Percentiles rank a stretch among this genome's conserved stretches.
Evolutionary conservation across 2,329 filamentous ascomycete genomes (phyloP).

Genomic region (Fusarium foetens): DNA sequence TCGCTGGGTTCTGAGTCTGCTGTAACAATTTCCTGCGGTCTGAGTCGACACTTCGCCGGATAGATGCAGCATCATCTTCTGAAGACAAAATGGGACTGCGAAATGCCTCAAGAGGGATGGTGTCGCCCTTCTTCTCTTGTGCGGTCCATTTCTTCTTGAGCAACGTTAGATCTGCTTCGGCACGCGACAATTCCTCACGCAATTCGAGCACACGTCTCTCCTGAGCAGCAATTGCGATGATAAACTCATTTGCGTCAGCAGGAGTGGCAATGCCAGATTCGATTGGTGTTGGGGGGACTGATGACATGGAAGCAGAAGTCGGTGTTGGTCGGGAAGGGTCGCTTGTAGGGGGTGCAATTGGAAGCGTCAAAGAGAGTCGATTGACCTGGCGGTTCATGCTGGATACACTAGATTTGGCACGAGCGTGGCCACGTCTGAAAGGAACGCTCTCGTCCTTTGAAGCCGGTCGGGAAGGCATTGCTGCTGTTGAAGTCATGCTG

Average conservation of each 20-base stretch:
- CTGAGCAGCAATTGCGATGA: conserved; percentile 91
- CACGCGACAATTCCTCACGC: conserved; percentile 85
- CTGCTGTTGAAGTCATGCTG: conserved; percentile 34
- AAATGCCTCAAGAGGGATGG: conserved; percentile 65
- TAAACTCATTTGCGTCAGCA: conserved; percentile 72
- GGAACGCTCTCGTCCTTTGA: conserved; percentile 53
- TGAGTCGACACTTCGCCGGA: conserved; percentile 66
- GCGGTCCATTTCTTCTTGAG: conserved; percentile 87
- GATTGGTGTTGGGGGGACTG: conserved; percentile 63
- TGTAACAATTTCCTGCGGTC: conserved; percentile 77
- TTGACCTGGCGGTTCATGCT: conserved; percentile 59
- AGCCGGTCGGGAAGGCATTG: conserved; percentile 52
- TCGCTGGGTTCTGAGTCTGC: conserved; percentile 57
- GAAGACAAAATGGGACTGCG: conserved; percentile 49
- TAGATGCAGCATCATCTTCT: conserved; percentile 48
- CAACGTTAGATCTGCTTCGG: conserved; percentile 78
- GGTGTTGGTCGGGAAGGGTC: conserved; percentile 64
- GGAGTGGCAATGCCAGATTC: conserved; percentile 56
- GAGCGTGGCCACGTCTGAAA: conserved; percentile 56
- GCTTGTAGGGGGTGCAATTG: conserved; percentile 66
- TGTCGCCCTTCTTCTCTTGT: conserved; percentile 80
- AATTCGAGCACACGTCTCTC: conserved; percentile 91
- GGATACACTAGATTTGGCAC: conserved; percentile 64
- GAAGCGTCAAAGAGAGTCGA: conserved; percentile 69
- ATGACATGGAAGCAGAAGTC: conserved; percentile 51